These are phyloP conservation scores for Crepidotus variabilis DNA, from an alignment of 768 basidiomycete species.

Conservation along the genomic window DNA sequence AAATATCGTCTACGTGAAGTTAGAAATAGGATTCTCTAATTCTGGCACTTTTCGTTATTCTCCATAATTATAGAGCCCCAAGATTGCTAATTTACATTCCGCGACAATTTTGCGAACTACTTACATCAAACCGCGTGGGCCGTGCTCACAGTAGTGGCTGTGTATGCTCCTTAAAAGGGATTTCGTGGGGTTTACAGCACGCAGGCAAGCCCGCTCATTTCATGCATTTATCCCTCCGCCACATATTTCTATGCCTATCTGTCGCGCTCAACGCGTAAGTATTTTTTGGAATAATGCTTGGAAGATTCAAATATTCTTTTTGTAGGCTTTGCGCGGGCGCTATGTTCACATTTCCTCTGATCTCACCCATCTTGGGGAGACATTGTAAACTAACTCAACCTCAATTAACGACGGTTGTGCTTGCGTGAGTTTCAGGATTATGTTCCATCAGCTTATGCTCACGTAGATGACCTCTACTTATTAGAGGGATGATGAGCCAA, in stretches of 20 bases:
- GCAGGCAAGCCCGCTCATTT: neutral
- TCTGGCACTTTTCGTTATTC: too few relatives aligned
- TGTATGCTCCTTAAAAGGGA: too few relatives aligned
- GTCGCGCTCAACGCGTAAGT: constrained; percentile 65
- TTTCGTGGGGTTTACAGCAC: too few relatives aligned
- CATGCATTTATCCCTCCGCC: constrained; percentile 11
- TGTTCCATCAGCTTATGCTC: neutral
- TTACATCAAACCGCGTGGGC: too few relatives aligned
- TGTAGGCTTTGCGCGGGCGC: constrained; percentile 68
- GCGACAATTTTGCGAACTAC: too few relatives aligned
- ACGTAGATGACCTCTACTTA: neutral
- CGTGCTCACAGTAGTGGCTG: too few relatives aligned
- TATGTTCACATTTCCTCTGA: constrained; percentile 74
- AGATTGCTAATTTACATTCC: too few relatives aligned
- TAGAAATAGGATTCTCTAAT: too few relatives aligned
- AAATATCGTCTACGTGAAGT: too few relatives aligned
- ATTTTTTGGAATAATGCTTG: neutral
- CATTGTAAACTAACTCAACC: constrained; percentile 67
- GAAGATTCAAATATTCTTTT: neutral
- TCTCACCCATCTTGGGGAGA: constrained; percentile 59
- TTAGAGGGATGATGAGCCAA: constrained; percentile 79
- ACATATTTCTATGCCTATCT: constrained; percentile 38
- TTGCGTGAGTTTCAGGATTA: constrained; percentile 50
- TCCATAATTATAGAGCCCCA: too few relatives aligned
- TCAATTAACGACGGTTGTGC: constrained; percentile 72